These are phyloP conservation scores for Camellia granthamiana DNA, from an alignment of 148 eudicot genomes.

Conservation along the genomic window DNA sequence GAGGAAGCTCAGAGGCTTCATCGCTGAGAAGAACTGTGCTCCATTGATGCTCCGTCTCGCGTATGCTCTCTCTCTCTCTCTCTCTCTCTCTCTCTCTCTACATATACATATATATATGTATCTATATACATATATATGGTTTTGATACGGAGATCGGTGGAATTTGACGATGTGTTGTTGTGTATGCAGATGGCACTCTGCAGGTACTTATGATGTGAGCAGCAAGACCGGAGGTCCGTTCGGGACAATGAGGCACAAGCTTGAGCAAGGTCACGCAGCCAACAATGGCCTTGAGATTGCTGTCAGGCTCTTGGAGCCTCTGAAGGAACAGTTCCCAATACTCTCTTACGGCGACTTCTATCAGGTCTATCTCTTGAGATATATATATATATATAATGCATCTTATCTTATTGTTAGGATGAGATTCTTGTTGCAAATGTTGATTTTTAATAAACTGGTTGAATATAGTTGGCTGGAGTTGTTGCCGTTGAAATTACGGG, in stretches of 20 bases:
- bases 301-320: slow-evolving; percentile 60
- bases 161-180: background rate
- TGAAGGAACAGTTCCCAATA: slow-evolving; percentile 66
- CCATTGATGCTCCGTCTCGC: slow-evolving; percentile 84
- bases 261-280: slow-evolving; percentile 59
- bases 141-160: background rate
- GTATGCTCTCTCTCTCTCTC: slow-evolving; percentile 30
- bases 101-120: background rate
- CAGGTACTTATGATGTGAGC: slow-evolving; percentile 68
- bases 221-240: slow-evolving; percentile 86
- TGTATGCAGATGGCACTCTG: slow-evolving; percentile 80
- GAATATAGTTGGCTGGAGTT: slow-evolving; percentile 71
- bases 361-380: slow-evolving; percentile 38
- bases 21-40: slow-evolving; percentile 76
- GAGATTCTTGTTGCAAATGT: background rate
- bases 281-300: slow-evolving; percentile 81
- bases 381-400: background rate
- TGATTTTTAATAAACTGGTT: background rate
- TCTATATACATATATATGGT: background rate
- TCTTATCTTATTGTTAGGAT: background rate
- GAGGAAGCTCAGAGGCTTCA: slow-evolving; percentile 72
- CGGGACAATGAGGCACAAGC: slow-evolving; percentile 73
- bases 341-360: slow-evolving; percentile 67
- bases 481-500: slow-evolving; percentile 95
- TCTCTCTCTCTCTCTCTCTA: background rate